Evolutionary conservation across 2,329 filamentous ascomycete genomes (phyloP).

Genomic region (Scedosporium apiospermum): DNA sequence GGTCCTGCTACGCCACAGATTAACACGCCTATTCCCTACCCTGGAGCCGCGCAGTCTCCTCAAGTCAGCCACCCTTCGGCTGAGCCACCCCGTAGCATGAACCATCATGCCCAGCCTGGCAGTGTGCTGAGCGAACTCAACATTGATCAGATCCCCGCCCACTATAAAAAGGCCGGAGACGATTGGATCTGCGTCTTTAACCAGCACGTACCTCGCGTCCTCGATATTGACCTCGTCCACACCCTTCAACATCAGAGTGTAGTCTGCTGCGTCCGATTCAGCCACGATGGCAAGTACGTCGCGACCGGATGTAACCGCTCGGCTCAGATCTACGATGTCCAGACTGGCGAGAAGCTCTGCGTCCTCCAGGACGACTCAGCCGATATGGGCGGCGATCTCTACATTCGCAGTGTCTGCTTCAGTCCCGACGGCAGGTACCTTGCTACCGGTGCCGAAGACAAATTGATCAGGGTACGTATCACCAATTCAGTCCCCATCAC

Average conservation of each 20-base stretch:
- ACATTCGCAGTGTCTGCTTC: conserved; percentile 97
- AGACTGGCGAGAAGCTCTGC: conserved; percentile 76
- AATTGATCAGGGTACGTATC: conserved; percentile 78
- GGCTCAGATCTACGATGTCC: conserved; percentile 98
- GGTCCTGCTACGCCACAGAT: conserved; percentile 78
- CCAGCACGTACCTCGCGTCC: conserved; percentile 73
- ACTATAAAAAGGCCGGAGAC: conserved; percentile 77
- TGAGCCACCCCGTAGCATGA: conserved; percentile 42
- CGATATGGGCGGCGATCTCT: conserved; percentile 83
- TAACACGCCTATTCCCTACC: conserved; percentile 78
- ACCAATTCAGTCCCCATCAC: background rate
- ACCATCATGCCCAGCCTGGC: conserved; percentile 30
- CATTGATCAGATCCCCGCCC: conserved; percentile 71
- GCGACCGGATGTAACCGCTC: conserved; percentile 96
- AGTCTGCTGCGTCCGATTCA: conserved; percentile 96
- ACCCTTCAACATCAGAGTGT: conserved; percentile 91
- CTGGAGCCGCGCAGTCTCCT: conserved; percentile 72
- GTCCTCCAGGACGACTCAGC: conserved; percentile 83
- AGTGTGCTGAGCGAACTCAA: conserved; percentile 77
- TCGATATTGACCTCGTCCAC: conserved; percentile 92
- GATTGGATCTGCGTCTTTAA: conserved; percentile 99
- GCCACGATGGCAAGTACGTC: conserved; percentile 87
- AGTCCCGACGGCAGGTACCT: conserved; percentile 91
- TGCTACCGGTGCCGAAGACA: conserved; percentile 94
- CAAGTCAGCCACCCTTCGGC: conserved; percentile 78